Base-by-base conservation (phyloP, 2,329 filamentous ascomycete genomes). In the Aspergillus ruber region DNA sequence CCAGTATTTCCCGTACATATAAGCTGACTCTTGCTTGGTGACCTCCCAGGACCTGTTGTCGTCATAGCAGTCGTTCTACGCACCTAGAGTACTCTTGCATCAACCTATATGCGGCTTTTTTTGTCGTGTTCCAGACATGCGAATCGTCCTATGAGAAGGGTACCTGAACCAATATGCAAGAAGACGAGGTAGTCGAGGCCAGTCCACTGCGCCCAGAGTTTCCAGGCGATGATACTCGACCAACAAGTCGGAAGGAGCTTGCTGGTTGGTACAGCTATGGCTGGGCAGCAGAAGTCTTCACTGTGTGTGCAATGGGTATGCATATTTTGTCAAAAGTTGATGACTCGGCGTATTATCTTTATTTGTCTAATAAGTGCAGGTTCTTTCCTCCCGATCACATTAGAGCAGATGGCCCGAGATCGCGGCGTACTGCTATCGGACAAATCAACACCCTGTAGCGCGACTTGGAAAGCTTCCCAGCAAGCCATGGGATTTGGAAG, bases 261-360 rank as follows among this genome's bases (percentile, higher is more conserved):
- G 76, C 83, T 35, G 93, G 91, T 58, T 98, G 94, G 88, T 98
- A 97, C 70, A 85, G 86, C 66, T 97, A 97, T 74, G 87, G 87
- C 38, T 97, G 95, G 77, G 93, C 93, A 20, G 90, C 91, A 17
- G 93, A 98, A 73, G 91, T 94, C 46, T 97, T 96, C 67, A 88
- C 94, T 13, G 88, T 97, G 48, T 97, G 93, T 68, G 91, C 83
- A 18, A 81, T 87, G 65, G 83, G 90, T 71, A 66, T 48, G 60
- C 44, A 32, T 18, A 36, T 43, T 43, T 43, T 27, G 20, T 38
- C 35, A 38, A 42, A 42, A 39, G 41, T 25, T 42, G 25, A 27
- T 33, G 10, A 12, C 25, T 12, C 10, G 25, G 25, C 18, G 8
- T 23, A 23, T 23, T 38, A 33, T 27, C 32, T 10, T 3, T 12